Conservation (phyloP, 257 asterid species). For the Salvia miltiorrhiza region DNA sequence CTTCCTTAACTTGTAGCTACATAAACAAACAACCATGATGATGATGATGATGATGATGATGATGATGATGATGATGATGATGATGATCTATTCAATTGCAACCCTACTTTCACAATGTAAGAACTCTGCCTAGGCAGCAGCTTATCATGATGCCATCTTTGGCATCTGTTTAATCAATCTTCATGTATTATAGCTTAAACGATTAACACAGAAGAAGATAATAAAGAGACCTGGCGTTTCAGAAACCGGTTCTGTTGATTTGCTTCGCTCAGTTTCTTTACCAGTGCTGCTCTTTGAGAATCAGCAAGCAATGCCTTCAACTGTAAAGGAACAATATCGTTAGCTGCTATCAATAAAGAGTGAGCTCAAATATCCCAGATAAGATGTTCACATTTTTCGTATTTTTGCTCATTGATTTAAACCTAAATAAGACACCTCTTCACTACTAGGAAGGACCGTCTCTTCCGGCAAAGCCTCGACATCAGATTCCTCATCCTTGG, state of each 20-base stretch:
- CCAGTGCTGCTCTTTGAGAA: constrained; percentile 72
- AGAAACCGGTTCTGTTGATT: constrained; percentile 75
- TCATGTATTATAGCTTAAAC: neutral
- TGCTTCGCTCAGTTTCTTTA: constrained; percentile 87
- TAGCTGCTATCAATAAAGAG: neutral
- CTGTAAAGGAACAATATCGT: constrained; percentile 37
- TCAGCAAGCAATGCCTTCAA: constrained; percentile 60
- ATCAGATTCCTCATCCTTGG: constrained; percentile 30
- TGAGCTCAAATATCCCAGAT: neutral
- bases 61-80: no score
- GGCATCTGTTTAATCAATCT: neutral
- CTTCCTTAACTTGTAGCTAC: constrained; percentile 76
- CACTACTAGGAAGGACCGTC: constrained; percentile 35
- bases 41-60: no score
- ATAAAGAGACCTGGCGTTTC: constrained; percentile 72
- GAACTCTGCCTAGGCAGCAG: neutral
- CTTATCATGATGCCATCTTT: neutral
- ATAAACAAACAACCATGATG: constrained; percentile 16
- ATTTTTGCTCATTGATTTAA: neutral
- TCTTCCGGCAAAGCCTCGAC: constrained; percentile 27
- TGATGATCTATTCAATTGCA: neutral
- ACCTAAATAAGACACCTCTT: constrained; percentile 43
- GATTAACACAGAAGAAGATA: neutral
- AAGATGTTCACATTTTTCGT: neutral
- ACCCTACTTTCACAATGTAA: neutral